Base-by-base conservation (phyloP, 768 basidiomycete species). In the Mycena belliarum region DNA sequence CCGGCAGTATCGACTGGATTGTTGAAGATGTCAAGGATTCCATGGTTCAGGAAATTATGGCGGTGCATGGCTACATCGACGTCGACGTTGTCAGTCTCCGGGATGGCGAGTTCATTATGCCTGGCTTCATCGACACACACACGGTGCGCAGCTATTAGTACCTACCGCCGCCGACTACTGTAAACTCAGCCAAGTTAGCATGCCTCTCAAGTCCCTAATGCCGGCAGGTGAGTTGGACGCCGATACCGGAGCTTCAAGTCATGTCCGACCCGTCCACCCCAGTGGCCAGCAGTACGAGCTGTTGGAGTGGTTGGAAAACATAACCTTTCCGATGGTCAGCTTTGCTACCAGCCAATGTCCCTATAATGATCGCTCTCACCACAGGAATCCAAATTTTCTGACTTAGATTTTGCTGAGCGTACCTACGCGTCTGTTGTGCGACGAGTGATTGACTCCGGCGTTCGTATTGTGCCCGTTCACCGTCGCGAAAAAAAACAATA, bases 61-160 rank as follows among this genome's bases (percentile, higher is more conserved):
- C 76, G 0, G 70, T 72, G 42, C 82, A 85, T 59, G 88, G 85
- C n/a, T 66, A 75, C 20, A 43, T 71, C 10, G 73, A 81, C 41
- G 68, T 80, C 7, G 70, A 80, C 20, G 66, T 84, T 6, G 67
- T 81, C 10, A 54, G 55, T n/a, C 67, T 87, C 45, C 70, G 70
- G 12, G 70, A 77, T 3, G 84, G 83, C 16, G 78, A 86, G 61
- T 95, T 94, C 68, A 66, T 96, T 54, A 83, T 93, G 67, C 95
- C 95, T 7, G 95, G 95, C 4, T 85, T 96, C 69, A 76, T 95
- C 52, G 95, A 97, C 76, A 96, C 94, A 28, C 94, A 96, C 72
- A 91, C 89, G 32, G 94, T 94, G 68, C 68, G 88, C 70, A 29
- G 40, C 21, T 40, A 21, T 46, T 12, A 32, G 29, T 32, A 32